Evolutionary conservation across 1,139 yeast genomes (phyloP).

Genomic region (Debaryomyces psychrophilus): DNA sequence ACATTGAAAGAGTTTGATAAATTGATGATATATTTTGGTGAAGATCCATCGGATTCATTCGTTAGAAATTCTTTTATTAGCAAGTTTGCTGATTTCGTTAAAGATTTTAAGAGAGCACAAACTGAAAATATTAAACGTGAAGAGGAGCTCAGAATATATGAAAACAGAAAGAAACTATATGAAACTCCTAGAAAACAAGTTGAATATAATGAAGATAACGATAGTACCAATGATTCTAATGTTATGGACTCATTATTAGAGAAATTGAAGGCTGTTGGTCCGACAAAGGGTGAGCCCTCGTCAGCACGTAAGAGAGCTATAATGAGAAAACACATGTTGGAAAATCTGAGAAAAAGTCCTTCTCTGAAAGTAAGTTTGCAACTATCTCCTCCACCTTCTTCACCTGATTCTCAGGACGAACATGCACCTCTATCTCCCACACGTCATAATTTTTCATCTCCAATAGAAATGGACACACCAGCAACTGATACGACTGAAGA

Average conservation of each 20-base stretch:
- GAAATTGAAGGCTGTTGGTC: slow-evolving; percentile 74
- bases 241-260: slow-evolving; percentile 78
- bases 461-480: slow-evolving; percentile 9
- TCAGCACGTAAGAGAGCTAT: slow-evolving; percentile 83
- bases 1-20: slow-evolving; percentile 70
- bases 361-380: slow-evolving; percentile 13
- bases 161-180: slow-evolving; percentile 66
- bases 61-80: slow-evolving; percentile 69
- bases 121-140: slow-evolving; percentile 76
- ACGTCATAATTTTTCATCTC: slow-evolving; percentile 14
- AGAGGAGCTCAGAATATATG: slow-evolving; percentile 77
- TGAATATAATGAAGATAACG: slow-evolving; percentile 23
- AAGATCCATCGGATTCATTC: slow-evolving; percentile 70
- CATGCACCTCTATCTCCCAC: slow-evolving; percentile 18
- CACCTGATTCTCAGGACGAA: slow-evolving; percentile 17
- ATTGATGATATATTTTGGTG: slow-evolving; percentile 76
- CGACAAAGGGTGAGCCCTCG: slow-evolving; percentile 70
- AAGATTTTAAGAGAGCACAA: slow-evolving; percentile 76
- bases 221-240: slow-evolving; percentile 43
- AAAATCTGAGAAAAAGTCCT: slow-evolving; percentile 30
- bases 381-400: slow-evolving; percentile 19
- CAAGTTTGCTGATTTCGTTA: slow-evolving; percentile 71
- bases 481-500: slow-evolving; percentile 13
- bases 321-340: slow-evolving; percentile 63
- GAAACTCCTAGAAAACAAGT: slow-evolving; percentile 44